Conservation (phyloP, 2,329 filamentous ascomycete species). For the Fragosphaeria purpurea region DNA sequence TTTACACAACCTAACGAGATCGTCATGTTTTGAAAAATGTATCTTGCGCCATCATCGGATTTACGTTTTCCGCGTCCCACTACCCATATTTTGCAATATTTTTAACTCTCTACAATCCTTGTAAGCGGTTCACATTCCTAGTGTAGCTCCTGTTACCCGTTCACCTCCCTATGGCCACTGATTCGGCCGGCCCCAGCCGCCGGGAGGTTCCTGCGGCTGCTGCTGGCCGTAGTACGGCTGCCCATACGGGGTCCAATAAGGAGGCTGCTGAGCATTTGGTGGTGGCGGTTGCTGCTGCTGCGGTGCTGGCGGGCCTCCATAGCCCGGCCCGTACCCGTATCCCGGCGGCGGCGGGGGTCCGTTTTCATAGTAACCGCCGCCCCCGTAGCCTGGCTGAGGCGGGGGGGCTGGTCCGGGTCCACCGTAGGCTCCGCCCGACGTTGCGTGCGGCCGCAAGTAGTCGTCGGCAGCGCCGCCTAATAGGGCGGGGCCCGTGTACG, state of each 20-base stretch:
- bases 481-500: background rate
- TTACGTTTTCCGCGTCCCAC: too few relatives aligned
- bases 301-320: background rate
- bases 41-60: too few relatives aligned
- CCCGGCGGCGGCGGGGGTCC: background rate
- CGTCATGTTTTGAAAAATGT: too few relatives aligned
- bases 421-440: background rate
- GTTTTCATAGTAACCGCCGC: background rate
- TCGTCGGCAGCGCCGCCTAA: slow-evolving; percentile 10
- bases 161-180: slow-evolving; percentile 15
- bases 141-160: background rate
- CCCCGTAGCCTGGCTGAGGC: background rate
- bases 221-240: background rate
- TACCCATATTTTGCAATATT: too few relatives aligned
- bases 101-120: too few relatives aligned
- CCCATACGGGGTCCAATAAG: background rate
- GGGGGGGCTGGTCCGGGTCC: background rate
- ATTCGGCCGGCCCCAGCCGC: slow-evolving; percentile 12
- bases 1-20: too few relatives aligned
- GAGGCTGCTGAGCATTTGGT: slow-evolving; percentile 11
- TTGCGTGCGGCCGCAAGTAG: slow-evolving; percentile 11
- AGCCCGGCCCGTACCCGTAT: slow-evolving; percentile 1
- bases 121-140: background rate
- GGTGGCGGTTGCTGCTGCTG: slow-evolving; percentile 5
- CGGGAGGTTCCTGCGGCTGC: slow-evolving; percentile 3